Evolutionary conservation across 768 basidiomycete species (phyloP).

Genomic region (Tricholoma matsutake): DNA sequence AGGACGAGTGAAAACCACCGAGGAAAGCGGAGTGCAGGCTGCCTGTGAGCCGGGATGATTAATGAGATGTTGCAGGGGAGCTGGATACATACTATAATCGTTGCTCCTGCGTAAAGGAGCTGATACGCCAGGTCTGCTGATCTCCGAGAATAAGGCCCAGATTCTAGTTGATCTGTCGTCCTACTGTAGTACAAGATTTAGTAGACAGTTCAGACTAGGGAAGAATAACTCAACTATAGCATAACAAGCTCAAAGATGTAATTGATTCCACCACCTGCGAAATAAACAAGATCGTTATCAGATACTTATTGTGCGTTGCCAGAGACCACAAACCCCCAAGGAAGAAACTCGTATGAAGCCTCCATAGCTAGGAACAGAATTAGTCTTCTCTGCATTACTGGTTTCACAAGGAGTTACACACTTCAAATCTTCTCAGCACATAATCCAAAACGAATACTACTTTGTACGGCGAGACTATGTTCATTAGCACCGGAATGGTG

Average conservation of each 20-base stretch:
- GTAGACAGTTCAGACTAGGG: neutral
- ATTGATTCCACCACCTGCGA: slow-evolving; percentile 43
- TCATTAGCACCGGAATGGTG: slow-evolving; percentile 54
- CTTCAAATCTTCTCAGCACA: slow-evolving; percentile 51
- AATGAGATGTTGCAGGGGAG: neutral
- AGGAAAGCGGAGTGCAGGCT: slow-evolving; percentile 59
- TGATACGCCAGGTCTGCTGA: slow-evolving; percentile 83
- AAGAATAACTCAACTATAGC: slow-evolving; percentile 56
- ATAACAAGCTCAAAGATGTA: slow-evolving; percentile 68
- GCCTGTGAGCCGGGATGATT: slow-evolving; percentile 22
- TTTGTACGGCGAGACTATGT: slow-evolving; percentile 49
- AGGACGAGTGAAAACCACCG: slow-evolving; percentile 58
- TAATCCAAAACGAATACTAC: slow-evolving; percentile 50
- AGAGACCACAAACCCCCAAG: slow-evolving; percentile 48
- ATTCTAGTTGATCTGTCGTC: slow-evolving; percentile 63
- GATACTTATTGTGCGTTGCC: neutral
- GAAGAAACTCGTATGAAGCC: slow-evolving; percentile 72
- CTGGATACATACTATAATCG: slow-evolving; percentile 54
- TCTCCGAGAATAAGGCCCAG: slow-evolving; percentile 49
- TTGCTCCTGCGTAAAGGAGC: slow-evolving; percentile 47
- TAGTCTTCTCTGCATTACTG: neutral
- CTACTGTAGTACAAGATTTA: slow-evolving; percentile 42
- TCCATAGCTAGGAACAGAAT: slow-evolving; percentile 54
- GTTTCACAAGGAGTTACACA: slow-evolving; percentile 22
- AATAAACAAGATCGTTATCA: neutral